Evolutionary conservation across 176 grass and related monocot genomes (phyloP).

Genomic region (Saccharum spontaneum): DNA sequence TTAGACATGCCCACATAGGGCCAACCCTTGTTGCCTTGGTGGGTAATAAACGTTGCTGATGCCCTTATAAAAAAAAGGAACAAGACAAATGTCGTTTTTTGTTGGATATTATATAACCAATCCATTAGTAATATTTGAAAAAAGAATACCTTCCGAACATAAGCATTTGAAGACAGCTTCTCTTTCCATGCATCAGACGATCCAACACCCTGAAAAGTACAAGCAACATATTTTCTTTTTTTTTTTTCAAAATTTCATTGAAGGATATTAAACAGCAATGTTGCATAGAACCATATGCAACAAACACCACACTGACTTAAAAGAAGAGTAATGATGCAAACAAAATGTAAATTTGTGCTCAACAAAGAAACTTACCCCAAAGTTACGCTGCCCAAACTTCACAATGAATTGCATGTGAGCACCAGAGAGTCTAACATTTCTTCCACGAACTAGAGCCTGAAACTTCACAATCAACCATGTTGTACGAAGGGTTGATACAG

Average conservation of each 20-base stretch:
- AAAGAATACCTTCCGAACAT: conserved; percentile 65
- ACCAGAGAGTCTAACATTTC: conserved; percentile 52
- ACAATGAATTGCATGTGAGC: conserved; percentile 18
- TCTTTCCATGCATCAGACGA: conserved; percentile 63
- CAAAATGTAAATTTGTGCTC: not conserved
- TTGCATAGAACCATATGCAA: not conserved
- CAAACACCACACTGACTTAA: not conserved
- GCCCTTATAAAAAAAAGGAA: conserved; percentile 21
- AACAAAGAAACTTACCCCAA: conserved; percentile 38
- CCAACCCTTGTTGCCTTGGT: not conserved
- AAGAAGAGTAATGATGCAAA: conserved; percentile 22
- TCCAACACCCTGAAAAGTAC: conserved; percentile 49
- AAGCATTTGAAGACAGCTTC: conserved; percentile 71
- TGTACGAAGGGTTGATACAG: conserved; percentile 66
- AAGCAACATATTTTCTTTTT: conserved; percentile 32
- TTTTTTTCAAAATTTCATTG: conserved; percentile 11
- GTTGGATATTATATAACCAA: not conserved
- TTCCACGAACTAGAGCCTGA: conserved; percentile 80
- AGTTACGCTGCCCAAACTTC: conserved; percentile 38
- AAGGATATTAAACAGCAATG: not conserved
- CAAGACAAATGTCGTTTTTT: not conserved
- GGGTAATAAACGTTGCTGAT: not conserved
- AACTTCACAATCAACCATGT: conserved; percentile 72
- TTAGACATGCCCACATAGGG: not conserved
- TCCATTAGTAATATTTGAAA: conserved; percentile 1